Evolutionary conservation across 192 early-diverging fungal species (phyloP), one percentile per base, ranked within the genome.

Genomic region (Umbelopsis ramanniana): DNA sequence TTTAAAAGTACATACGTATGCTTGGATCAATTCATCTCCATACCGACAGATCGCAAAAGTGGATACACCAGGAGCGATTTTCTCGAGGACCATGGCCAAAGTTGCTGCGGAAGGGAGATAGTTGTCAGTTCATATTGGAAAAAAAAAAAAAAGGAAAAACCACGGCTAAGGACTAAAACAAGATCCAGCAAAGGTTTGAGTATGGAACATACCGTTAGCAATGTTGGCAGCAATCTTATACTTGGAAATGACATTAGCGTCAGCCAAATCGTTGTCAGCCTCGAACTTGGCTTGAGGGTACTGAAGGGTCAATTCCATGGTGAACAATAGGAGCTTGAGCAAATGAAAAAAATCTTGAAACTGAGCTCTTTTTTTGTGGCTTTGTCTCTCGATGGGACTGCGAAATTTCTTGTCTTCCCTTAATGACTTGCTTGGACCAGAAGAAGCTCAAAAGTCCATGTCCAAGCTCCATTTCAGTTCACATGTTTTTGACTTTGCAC

Each of bases 171-270:
- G 40, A 5, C 40, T 12, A 43, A 7, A 43, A 43, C 40, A 43
- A 43, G 40, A 43, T 43, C 40, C 11, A 43, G 11, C 8, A 43
- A 43, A 43, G 11, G 11, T 12, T n/a, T 43, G 40, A 43, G 6
- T 12, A 12, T 11, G 6, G 43, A 38, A 6, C 74, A 73, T 82
- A 93, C 92, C 85, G 74, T 94, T 92, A 45, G 86, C 89, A 76
- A 95, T 88, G 69, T 91, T 89, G 21, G 92, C 92, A 26, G 92
- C 89, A n/a, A 83, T 81, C 48, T 81, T 81, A 81, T 95, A 94
- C 77, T 94, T 93, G 63, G 86, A 88, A 67, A 93, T 76, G 69
- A 90, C 88, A 33, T 73, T 82, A 14, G 85, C 80, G 75, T 91
- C 82, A n/a, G 73, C 69, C 40, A 94, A 78, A 69, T 86, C 81